Conservation (phyloP, 805 yeast genomes). For the Candida quercuum region DNA sequence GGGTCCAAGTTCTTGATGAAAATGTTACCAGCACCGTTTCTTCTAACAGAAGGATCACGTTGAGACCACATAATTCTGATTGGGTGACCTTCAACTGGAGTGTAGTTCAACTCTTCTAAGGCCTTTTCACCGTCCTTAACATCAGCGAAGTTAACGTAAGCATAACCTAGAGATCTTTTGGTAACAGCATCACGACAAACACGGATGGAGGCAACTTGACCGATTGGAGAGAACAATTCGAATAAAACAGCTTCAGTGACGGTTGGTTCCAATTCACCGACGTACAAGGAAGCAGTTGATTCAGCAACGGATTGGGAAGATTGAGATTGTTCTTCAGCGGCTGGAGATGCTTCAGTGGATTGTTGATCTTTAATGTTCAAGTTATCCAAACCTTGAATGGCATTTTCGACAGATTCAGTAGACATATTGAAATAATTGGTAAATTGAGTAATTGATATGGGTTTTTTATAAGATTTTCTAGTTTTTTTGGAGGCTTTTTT, state of each 20-base stretch:
- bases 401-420: slow-evolving; percentile 36
- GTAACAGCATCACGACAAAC: slow-evolving; percentile 98
- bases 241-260: slow-evolving; percentile 93
- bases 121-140: slow-evolving; percentile 90
- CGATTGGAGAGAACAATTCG: slow-evolving; percentile 91
- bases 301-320: slow-evolving; percentile 41
- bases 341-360: slow-evolving; percentile 12
- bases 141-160: slow-evolving; percentile 93
- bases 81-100: slow-evolving; percentile 89
- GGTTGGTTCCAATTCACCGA: slow-evolving; percentile 91
- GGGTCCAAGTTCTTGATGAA: slow-evolving; percentile 98
- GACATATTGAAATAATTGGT: slow-evolving; percentile 24
- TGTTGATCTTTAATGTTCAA: slow-evolving; percentile 34
- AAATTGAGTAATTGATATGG: slow-evolving; percentile 6
- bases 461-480: slow-evolving; percentile 13
- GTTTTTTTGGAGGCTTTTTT: slow-evolving; percentile 19
- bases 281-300: slow-evolving; percentile 83
- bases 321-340: slow-evolving; percentile 26
- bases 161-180: slow-evolving; percentile 95
- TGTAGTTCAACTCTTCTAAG: slow-evolving; percentile 91
- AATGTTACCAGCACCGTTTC: slow-evolving; percentile 92
- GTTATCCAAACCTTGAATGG: slow-evolving; percentile 43
- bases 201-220: slow-evolving; percentile 94
- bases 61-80: slow-evolving; percentile 99
- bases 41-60: slow-evolving; percentile 94